phyloP scores from a whole-genome alignment of 257 asterid genomes.

The Ligustrum vulgare region DNA sequence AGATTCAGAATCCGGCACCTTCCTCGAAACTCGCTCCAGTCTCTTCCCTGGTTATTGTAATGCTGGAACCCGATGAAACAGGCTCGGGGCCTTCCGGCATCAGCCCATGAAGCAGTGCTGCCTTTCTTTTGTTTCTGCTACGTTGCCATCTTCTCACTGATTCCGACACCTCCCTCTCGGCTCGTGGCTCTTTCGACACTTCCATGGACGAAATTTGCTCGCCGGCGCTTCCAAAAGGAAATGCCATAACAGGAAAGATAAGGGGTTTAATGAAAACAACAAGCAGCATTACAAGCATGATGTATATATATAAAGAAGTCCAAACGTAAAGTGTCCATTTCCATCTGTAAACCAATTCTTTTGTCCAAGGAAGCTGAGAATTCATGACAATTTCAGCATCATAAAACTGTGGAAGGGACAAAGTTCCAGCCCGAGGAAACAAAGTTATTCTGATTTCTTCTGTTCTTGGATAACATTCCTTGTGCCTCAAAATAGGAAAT shows the following conservation, averaged over 20 bases:
- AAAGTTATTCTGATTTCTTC: conserved; percentile 48
- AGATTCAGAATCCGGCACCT: conserved; percentile 55
- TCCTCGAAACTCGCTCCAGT: conserved; percentile 26
- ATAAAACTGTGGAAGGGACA: conserved; percentile 63
- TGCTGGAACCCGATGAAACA: conserved; percentile 46
- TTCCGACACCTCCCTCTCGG: conserved; percentile 32
- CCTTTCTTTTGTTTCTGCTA: conserved; percentile 55
- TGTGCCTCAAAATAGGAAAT: conserved; percentile 57
- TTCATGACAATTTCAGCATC: conserved; percentile 47
- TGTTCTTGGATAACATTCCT: conserved; percentile 51
- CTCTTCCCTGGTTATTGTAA: conserved; percentile 32
- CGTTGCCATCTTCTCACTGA: conserved; percentile 46
- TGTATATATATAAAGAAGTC: conserved; percentile 52
- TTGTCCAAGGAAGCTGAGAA: conserved; percentile 63
- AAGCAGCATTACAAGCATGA: conserved; percentile 39
- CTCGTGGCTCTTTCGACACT: conserved; percentile 19
- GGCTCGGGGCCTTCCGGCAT: conserved; percentile 10
- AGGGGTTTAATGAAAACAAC: conserved; percentile 52
- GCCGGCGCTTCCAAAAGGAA: neutral
- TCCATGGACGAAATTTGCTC: conserved; percentile 10
- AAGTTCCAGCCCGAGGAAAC: conserved; percentile 64
- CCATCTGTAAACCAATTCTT: conserved; percentile 63
- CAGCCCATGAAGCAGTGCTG: conserved; percentile 30
- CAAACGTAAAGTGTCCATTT: conserved; percentile 68
- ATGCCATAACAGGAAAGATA: conserved; percentile 32